Percentiles rank a stretch among this genome's conserved stretches.
Conservation (phyloP, 345 rosid genomes). For the Acer yangbiense region DNA sequence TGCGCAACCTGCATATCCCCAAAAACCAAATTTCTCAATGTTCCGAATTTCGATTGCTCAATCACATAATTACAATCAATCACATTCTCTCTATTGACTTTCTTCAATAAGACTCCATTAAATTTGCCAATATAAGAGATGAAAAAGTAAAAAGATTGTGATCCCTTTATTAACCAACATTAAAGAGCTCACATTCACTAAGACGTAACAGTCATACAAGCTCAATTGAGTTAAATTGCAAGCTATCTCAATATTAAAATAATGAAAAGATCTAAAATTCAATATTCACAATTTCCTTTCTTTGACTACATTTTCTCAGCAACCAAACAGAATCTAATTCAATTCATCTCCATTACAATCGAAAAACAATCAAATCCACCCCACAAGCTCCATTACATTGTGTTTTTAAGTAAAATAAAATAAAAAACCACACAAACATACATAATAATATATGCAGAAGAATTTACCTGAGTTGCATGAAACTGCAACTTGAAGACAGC, state of each 20-base stretch:
- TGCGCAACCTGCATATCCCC: constrained; percentile 46
- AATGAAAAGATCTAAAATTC: constrained; percentile 2
- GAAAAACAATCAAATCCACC: neutral
- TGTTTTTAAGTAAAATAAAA: neutral
- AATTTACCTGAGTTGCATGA: constrained; percentile 77
- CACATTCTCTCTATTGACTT: neutral
- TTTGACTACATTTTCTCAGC: constrained; percentile 30
- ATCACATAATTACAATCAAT: constrained; percentile 17
- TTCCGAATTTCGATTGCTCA: neutral
- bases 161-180: constrained; percentile 6
- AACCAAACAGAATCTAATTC: constrained; percentile 24
- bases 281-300: neutral
- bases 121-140: neutral
- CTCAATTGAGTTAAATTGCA: constrained; percentile 6
- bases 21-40: constrained; percentile 16
- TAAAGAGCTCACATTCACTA: neutral
- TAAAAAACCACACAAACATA: constrained; percentile 4
- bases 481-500: constrained; percentile 82
- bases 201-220: neutral
- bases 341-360: neutral
- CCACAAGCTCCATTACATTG: neutral
- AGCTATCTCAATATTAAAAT: neutral
- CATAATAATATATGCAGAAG: neutral
- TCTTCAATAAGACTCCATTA: neutral
- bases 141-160: neutral